Percentiles rank a stretch among this genome's conserved stretches.
These are phyloP conservation scores for Neospora caninum DNA, from an alignment of 169 alveolate genomes.

Conservation along the genomic window DNA sequence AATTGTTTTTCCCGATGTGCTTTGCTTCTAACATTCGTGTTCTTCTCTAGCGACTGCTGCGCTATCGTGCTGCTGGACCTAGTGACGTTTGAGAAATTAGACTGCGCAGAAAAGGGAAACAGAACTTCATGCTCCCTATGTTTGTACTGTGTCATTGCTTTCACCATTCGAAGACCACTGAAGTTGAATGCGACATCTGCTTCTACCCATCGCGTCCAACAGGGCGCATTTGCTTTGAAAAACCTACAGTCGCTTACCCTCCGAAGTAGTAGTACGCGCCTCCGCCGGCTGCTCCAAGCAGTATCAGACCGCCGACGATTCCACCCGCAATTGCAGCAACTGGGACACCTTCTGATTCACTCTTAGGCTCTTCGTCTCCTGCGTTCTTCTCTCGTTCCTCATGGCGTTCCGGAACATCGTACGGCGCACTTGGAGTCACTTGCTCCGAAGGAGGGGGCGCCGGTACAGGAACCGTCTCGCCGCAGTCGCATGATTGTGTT, in stretches of 20 bases:
- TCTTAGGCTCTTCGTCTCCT: neutral
- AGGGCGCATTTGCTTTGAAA: too few species aligned
- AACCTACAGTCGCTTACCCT: conserved; percentile 19
- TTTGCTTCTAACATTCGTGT: too few species aligned
- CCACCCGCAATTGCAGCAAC: conserved; percentile 67
- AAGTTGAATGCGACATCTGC: too few species aligned
- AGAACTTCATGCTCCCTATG: neutral
- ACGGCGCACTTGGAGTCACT: neutral
- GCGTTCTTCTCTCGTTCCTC: neutral
- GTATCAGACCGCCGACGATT: conserved; percentile 55
- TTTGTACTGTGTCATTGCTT: too few species aligned
- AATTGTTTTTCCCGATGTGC: too few species aligned
- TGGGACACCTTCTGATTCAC: conserved; percentile 28
- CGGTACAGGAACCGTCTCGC: neutral
- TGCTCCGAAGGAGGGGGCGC: neutral
- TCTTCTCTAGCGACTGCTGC: too few species aligned
- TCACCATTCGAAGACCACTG: too few species aligned
- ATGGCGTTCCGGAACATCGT: neutral
- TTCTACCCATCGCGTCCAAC: too few species aligned
- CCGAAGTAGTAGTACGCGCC: conserved; percentile 40
- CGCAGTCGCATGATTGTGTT: conserved; percentile 21
- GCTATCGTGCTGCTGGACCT: neutral
- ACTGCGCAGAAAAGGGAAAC: neutral
- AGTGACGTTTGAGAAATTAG: neutral
- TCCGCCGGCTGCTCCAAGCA: conserved; percentile 62